Conservation (phyloP, 1,284 basidiomycete species). For the Taiwanofungus camphoratus region DNA sequence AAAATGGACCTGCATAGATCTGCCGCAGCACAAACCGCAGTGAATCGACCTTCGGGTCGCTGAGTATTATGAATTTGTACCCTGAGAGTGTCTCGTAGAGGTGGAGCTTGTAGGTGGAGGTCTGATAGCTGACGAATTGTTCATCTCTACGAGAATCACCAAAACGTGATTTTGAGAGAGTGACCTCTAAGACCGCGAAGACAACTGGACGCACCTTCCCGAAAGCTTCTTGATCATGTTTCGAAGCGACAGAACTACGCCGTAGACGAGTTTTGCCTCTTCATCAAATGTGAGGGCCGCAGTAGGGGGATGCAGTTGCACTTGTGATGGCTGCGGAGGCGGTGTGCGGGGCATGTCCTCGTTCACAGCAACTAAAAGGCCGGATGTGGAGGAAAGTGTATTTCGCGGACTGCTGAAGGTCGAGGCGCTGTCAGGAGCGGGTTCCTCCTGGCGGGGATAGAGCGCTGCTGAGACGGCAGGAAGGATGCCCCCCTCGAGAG, state of each 20-base stretch:
- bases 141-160: slow-evolving; percentile 67
- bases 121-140: slow-evolving; percentile 87
- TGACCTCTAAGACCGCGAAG: slow-evolving; percentile 4
- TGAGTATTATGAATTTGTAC: slow-evolving; percentile 95
- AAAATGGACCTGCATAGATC: slow-evolving; percentile 90
- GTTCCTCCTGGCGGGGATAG: slow-evolving; percentile 33
- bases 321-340: slow-evolving; percentile 30
- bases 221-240: slow-evolving; percentile 96
- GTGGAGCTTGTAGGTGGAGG: slow-evolving; percentile 90
- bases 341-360: slow-evolving; percentile 38
- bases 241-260: slow-evolving; percentile 85
- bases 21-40: slow-evolving; percentile 82
- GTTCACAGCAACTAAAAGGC: slow-evolving; percentile 63
- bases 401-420: slow-evolving; percentile 53
- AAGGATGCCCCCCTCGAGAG: slow-evolving; percentile 64
- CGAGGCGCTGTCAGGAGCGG: slow-evolving; percentile 28
- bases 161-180: slow-evolving; percentile 1
- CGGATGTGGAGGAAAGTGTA: slow-evolving; percentile 54
- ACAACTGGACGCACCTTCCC: slow-evolving; percentile 64
- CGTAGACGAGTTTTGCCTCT: slow-evolving; percentile 96
- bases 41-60: slow-evolving; percentile 78
- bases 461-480: slow-evolving; percentile 70
- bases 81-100: slow-evolving; percentile 89
- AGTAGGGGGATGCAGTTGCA: slow-evolving; percentile 19
- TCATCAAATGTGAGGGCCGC: slow-evolving; percentile 89